Evolutionary conservation across 1,284 basidiomycete species (phyloP).

Genomic region (Ceratobasidium sp.): DNA sequence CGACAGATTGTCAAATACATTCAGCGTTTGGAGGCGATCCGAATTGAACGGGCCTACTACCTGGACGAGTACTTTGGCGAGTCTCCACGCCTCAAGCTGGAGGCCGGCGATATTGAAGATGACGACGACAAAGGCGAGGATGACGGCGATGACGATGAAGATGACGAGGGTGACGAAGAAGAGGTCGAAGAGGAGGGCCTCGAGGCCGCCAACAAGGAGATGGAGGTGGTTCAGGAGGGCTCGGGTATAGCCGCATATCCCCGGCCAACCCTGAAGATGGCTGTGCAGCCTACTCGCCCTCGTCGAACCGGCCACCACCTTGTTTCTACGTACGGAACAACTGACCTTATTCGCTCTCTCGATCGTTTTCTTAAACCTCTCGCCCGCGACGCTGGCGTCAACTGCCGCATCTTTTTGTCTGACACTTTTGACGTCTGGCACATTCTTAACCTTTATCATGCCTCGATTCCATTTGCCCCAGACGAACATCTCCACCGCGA

Average conservation of each 20-base stretch:
- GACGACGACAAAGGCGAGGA: neutral
- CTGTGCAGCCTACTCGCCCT: constrained; percentile 3
- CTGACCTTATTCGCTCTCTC: constrained; percentile 17
- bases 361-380: constrained; percentile 24
- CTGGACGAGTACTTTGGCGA: constrained; percentile 27
- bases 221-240: neutral
- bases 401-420: neutral
- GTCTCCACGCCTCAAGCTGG: neutral
- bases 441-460: neutral
- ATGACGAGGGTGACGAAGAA: neutral
- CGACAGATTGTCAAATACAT: constrained; percentile 29
- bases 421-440: constrained; percentile 29
- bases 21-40: too few species aligned
- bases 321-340: constrained; percentile 2
- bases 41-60: constrained; percentile 21
- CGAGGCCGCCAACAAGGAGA: neutral
- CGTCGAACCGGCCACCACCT: neutral
- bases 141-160: neutral
- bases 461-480: neutral
- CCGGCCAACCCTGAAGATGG: constrained; percentile 19
- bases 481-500: constrained; percentile 8
- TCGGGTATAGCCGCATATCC: constrained; percentile 8
- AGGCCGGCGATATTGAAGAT: neutral
- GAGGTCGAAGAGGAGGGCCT: constrained; percentile 5
- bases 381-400: neutral